These are phyloP conservation scores for Scenedesmus sp. DNA, from an alignment of 163 green algal species.

Conservation along the genomic window DNA sequence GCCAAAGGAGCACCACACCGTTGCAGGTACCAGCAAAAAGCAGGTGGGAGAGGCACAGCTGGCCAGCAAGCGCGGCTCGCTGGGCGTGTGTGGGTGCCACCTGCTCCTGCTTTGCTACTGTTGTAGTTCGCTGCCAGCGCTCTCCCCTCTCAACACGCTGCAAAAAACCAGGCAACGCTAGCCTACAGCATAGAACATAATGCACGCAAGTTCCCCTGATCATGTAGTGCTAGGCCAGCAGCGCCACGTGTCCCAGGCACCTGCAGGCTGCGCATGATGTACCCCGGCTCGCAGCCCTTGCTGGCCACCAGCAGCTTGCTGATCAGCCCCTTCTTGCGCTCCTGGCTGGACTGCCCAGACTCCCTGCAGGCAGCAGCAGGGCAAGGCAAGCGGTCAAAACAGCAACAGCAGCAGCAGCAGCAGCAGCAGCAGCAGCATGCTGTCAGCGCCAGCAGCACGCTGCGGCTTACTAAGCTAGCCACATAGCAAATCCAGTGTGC, in stretches of 20 bases:
- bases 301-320: constrained; percentile 70
- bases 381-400: background rate
- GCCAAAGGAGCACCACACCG: background rate
- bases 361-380: background rate
- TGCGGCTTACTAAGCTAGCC: too few species aligned
- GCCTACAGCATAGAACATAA: too few species aligned
- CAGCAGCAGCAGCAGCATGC: background rate
- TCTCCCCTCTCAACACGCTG: too few species aligned
- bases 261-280: constrained; percentile 90
- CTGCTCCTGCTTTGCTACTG: too few species aligned
- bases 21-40: background rate
- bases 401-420: constrained; percentile 16
- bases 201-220: too few species aligned
- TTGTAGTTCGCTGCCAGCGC: too few species aligned
- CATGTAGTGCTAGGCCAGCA: background rate
- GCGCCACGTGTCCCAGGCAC: constrained; percentile 29
- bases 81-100: too few species aligned
- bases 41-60: background rate
- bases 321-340: constrained; percentile 59
- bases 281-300: constrained; percentile 86
- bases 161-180: too few species aligned
- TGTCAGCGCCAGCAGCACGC: background rate
- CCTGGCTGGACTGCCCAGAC: constrained; percentile 44
- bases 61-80: too few species aligned
- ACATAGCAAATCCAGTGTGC: too few species aligned